These are phyloP conservation scores for Serendipita indica DNA, from an alignment of 768 basidiomycete genomes.

Conservation along the genomic window DNA sequence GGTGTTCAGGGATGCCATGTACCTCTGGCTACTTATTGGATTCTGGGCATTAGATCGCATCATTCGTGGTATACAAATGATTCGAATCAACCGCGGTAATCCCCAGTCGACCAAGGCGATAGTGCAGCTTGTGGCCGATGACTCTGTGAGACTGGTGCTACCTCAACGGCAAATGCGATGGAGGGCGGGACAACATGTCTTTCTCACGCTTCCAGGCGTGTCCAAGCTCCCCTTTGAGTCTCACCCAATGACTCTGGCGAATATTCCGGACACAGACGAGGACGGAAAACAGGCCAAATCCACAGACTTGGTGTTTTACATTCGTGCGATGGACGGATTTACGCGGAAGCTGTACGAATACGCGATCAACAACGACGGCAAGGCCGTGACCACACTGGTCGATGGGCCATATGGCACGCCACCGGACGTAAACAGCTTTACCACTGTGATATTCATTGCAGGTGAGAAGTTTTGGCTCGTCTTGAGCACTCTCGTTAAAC, in stretches of 20 bases:
- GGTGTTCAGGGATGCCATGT: conserved; percentile 19
- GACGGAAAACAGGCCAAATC: neutral
- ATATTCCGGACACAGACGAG: conserved; percentile 20
- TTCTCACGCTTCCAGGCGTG: conserved; percentile 34
- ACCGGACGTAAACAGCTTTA: conserved; percentile 8
- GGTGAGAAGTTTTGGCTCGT: conserved; percentile 14
- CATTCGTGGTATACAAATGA: conserved; percentile 32
- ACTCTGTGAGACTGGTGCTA: conserved; percentile 34
- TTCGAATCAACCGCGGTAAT: conserved; percentile 27
- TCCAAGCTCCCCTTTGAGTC: conserved; percentile 34
- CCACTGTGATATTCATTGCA: conserved; percentile 5
- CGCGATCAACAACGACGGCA: conserved; percentile 19
- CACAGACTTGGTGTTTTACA: conserved; percentile 40
- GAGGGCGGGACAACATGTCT: conserved; percentile 41
- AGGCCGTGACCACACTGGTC: conserved; percentile 33
- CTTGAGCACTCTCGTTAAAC: neutral
- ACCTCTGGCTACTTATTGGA: conserved; percentile 36
- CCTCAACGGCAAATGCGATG: conserved; percentile 33
- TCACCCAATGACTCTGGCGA: conserved; percentile 50
- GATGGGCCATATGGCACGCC: conserved; percentile 12
- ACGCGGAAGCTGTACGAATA: conserved; percentile 33
- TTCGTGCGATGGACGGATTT: conserved; percentile 47
- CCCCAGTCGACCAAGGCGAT: conserved; percentile 22
- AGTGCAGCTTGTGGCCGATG: conserved; percentile 31
- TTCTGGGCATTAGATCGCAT: conserved; percentile 43